phyloP scores from a whole-genome alignment of 2,329 filamentous ascomycete genomes.

The Colletotrichum scovillei region DNA sequence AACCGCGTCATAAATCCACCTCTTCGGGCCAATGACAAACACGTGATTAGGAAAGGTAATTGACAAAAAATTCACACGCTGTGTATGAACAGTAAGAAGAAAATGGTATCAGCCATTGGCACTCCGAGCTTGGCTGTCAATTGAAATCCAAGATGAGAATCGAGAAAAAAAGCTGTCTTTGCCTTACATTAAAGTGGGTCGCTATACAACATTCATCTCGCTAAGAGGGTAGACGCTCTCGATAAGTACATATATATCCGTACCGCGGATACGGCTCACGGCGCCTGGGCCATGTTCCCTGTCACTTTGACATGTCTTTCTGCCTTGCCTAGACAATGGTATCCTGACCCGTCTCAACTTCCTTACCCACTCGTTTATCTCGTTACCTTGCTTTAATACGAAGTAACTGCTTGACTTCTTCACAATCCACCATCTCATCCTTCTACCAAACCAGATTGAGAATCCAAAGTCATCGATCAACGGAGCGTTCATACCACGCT shows the following conservation, averaged over 20 bases:
- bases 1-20: constrained; percentile 13
- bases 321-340: not conserved
- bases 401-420: not conserved
- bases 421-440: not conserved
- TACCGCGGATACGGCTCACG: not conserved
- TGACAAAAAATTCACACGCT: not conserved
- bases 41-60: not conserved
- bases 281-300: not conserved
- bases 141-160: not conserved
- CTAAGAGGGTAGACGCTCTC: constrained; percentile 4
- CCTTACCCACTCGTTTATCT: not conserved
- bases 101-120: constrained; percentile 4
- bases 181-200: constrained; percentile 31
- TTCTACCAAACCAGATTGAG: not conserved
- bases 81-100: not conserved
- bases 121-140: not conserved
- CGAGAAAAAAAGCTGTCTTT: constrained; percentile 7
- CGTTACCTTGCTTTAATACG: not conserved
- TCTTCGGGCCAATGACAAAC: not conserved
- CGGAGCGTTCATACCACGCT: not conserved
- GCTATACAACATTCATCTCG: constrained; percentile 19
- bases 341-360: not conserved
- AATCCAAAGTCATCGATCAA: not conserved
- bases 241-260: constrained; percentile 10
- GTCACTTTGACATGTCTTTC: not conserved